Evolutionary conservation across 2,329 filamentous ascomycete species (phyloP).

Genomic region (Bertia moriformis): DNA sequence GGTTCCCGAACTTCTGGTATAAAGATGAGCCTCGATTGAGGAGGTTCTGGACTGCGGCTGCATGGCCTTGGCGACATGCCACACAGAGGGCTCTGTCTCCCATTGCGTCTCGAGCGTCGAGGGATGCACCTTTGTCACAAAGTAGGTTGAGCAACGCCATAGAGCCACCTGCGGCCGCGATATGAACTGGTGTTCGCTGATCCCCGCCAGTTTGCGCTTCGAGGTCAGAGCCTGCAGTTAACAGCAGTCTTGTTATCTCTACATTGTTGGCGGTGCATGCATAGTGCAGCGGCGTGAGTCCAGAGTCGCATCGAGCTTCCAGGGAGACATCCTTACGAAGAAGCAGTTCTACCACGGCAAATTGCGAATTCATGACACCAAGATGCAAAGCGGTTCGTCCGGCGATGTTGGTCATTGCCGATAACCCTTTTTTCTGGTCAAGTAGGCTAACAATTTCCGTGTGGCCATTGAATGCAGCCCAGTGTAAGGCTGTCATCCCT

Average conservation of each 20-base stretch:
- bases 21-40: conserved; percentile 15
- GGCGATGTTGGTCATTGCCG: conserved; percentile 11
- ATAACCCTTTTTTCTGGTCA: conserved; percentile 12
- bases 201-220: conserved; percentile 14
- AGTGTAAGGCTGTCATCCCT: conserved; percentile 20
- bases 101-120: conserved; percentile 14
- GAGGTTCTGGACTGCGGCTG: conserved; percentile 15
- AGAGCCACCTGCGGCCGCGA: conserved; percentile 13
- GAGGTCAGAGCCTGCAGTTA: conserved; percentile 15
- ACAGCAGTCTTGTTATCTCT: conserved; percentile 14
- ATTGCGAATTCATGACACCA: conserved; percentile 16
- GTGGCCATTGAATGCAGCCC: conserved; percentile 20
- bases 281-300: conserved; percentile 18
- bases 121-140: conserved; percentile 13
- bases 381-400: conserved; percentile 19
- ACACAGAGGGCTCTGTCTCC: conserved; percentile 17
- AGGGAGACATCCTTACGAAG: conserved; percentile 14
- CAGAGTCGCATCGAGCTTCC: conserved; percentile 13
- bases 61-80: conserved; percentile 15
- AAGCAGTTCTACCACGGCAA: conserved; percentile 19
- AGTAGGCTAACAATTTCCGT: conserved; percentile 17
- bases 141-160: conserved; percentile 14
- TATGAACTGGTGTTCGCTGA: conserved; percentile 16
- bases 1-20: conserved; percentile 9
- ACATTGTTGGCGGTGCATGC: conserved; percentile 15